A percentile compares a stretch with the other conserved stretches of the same genome.
phyloP scores from a whole-genome alignment of 1,284 basidiomycete genomes.

The Farysia itapuensis region DNA sequence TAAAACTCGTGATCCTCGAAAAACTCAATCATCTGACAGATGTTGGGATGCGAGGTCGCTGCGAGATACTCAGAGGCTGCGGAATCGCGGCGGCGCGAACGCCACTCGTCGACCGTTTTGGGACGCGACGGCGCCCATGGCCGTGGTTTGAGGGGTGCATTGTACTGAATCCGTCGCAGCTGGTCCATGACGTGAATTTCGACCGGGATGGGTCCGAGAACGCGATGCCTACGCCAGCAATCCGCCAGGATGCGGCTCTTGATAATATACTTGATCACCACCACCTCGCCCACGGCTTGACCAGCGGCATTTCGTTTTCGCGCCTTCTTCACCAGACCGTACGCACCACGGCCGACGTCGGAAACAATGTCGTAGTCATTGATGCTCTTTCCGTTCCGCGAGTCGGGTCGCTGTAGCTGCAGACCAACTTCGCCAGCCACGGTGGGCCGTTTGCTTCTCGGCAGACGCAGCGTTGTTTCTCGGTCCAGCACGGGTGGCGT shows the following conservation, averaged over 20 bases:
- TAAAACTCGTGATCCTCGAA: conserved; percentile 98
- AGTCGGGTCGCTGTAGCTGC: conserved; percentile 10
- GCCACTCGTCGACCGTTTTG: conserved; percentile 27
- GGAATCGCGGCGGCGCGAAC: conserved; percentile 11
- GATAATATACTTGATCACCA: conserved; percentile 97
- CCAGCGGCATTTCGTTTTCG: conserved; percentile 76
- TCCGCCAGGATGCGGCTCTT: conserved; percentile 97
- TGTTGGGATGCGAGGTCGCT: conserved; percentile 71
- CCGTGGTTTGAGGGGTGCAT: conserved; percentile 26
- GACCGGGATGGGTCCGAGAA: conserved; percentile 93
- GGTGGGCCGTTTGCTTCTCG: conserved; percentile 33
- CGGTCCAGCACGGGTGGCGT: conserved; percentile 19
- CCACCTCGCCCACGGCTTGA: conserved; percentile 61
- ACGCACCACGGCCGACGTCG: conserved; percentile 77
- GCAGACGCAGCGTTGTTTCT: conserved; percentile 10
- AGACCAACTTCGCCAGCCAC: conserved; percentile 3
- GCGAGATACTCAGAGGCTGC: conserved; percentile 1
- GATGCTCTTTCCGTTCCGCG: conserved; percentile 26
- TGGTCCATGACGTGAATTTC: conserved; percentile 94
- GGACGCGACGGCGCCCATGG: conserved; percentile 37
- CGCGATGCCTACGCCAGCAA: conserved; percentile 94
- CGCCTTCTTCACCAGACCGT: conserved; percentile 90
- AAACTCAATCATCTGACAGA: conserved; percentile 91
- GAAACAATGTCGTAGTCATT: conserved; percentile 49
- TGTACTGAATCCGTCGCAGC: conserved; percentile 72